Base-by-base conservation (phyloP, 2,329 filamentous ascomycete genomes). In the Fusarium sp. region DNA sequence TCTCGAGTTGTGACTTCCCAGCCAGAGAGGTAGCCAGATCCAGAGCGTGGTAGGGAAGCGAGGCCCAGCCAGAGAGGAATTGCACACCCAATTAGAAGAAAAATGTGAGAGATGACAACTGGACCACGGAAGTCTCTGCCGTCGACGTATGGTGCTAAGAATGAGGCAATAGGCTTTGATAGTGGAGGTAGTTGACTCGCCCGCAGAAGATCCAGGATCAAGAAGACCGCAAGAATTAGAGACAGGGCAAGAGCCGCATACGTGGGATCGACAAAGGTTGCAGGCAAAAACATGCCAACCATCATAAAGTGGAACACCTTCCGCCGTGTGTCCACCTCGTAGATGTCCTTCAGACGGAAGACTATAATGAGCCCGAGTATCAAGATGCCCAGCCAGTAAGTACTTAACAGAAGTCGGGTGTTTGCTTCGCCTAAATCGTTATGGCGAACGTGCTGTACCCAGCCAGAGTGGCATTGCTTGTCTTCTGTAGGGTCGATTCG, bases 231-330 rank as follows among this genome's bases (percentile, higher is more conserved):
- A 39, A 99, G 87, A 31, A 94, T 90, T 36, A 98, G 84, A 1
- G 88, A 86, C n/a, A 98, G 86, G 0, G 94, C 94, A 17, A 99
- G 85, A 3, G 93, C 90, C 54, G 91, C 91, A 80, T 94, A 98
- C 44, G 91, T 87, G 2, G 96, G 95, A 80, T 99, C 96, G 71
- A 98, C 84, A 79, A 91, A 98, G 4, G 92, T 93, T 3, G 93
- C 90, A 0, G 96, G 95, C 4, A 98, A 86, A 62, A 99, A 91
- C 94, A 99, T 98, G 62, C 91, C 90, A 12, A 98, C 95, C 93
- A 98, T 98, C 88, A 95, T 97, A 75, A 97, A 97, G 81, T 99
- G 96, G 80, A 99, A 99, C 29, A 98, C 93, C 81, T 99, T 99
- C 55, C 96, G 91, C 54, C 96, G 90, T 3, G 96, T 99, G 82